phyloP scores from a whole-genome alignment of 139 green algal genomes.

The Volvox africanus region DNA sequence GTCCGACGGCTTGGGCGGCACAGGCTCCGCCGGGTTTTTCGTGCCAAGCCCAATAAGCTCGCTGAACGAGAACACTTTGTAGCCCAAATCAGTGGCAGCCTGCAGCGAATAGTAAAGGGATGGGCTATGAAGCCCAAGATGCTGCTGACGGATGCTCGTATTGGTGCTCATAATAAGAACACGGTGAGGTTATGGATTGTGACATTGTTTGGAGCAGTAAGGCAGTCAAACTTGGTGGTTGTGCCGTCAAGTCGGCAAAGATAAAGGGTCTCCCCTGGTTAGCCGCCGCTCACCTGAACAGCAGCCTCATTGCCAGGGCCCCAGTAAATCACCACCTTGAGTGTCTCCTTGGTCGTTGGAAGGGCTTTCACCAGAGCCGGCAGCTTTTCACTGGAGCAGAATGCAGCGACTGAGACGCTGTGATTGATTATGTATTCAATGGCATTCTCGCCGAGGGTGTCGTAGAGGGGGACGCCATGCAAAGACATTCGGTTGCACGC shows the following conservation, averaged over 20 bases:
- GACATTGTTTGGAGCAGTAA: too few relatives aligned
- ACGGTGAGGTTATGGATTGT: too few relatives aligned
- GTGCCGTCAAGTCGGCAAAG: too few relatives aligned
- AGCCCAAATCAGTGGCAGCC: constrained; percentile 55
- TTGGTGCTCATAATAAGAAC: too few relatives aligned
- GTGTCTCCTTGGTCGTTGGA: constrained; percentile 57
- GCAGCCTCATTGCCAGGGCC: constrained; percentile 60
- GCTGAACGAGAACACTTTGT: constrained; percentile 69
- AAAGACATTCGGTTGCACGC: constrained; percentile 91
- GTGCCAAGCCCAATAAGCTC: constrained; percentile 76
- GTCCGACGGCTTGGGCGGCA: constrained; percentile 81
- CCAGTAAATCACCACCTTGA: constrained; percentile 90
- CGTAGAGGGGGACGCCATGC: constrained; percentile 95
- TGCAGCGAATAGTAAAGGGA: constrained; percentile 39
- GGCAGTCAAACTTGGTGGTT: too few relatives aligned
- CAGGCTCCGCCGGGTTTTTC: constrained; percentile 53
- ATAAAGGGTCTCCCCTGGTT: too few relatives aligned
- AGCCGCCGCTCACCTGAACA: constrained; percentile 44
- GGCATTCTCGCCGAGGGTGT: constrained; percentile 93
- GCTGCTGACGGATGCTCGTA: too few relatives aligned
- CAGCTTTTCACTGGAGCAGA: constrained; percentile 79
- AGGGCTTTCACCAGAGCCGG: constrained; percentile 72
- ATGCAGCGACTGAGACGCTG: constrained; percentile 67
- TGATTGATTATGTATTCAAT: constrained; percentile 95
- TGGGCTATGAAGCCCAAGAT: too few relatives aligned